phyloP scores from a whole-genome alignment of 1,284 basidiomycete species.

The Pseudozyma tsukubaensis region DNA sequence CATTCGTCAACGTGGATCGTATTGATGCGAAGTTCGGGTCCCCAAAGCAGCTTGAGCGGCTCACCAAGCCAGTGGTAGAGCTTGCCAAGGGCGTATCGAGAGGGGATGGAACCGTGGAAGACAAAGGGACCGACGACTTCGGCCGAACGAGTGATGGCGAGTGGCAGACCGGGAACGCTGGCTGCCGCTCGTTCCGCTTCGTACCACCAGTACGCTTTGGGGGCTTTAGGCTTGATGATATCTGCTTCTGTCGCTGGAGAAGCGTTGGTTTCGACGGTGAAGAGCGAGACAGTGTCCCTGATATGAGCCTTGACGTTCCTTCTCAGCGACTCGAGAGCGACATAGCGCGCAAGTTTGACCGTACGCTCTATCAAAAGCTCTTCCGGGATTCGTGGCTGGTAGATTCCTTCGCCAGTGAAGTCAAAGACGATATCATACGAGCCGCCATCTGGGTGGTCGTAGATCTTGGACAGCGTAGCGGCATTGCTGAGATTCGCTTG shows the following conservation, averaged over 20 bases:
- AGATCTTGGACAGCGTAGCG: slow-evolving; percentile 27
- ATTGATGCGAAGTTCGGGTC: slow-evolving; percentile 49
- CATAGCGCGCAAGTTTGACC: slow-evolving; percentile 41
- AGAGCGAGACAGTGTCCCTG: slow-evolving; percentile 48
- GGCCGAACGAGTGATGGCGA: slow-evolving; percentile 53
- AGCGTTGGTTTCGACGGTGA: slow-evolving; percentile 40
- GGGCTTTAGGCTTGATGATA: slow-evolving; percentile 33
- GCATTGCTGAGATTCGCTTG: slow-evolving; percentile 53
- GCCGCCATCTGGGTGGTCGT: slow-evolving; percentile 30
- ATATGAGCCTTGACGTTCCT: slow-evolving; percentile 50
- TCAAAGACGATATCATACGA: slow-evolving; percentile 57
- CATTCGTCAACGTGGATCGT: slow-evolving; percentile 54
- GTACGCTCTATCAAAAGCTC: slow-evolving; percentile 53
- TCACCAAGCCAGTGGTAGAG: slow-evolving; percentile 41
- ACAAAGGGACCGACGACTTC: slow-evolving; percentile 50
- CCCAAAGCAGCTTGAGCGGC: slow-evolving; percentile 53
- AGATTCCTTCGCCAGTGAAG: slow-evolving; percentile 55
- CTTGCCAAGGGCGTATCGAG: slow-evolving; percentile 31
- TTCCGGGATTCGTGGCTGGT: slow-evolving; percentile 32
- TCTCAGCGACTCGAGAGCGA: slow-evolving; percentile 36
- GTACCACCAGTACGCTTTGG: slow-evolving; percentile 54
- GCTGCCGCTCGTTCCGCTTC: slow-evolving; percentile 57
- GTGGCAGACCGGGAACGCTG: slow-evolving; percentile 31
- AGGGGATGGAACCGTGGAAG: slow-evolving; percentile 29
- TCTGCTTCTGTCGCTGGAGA: slow-evolving; percentile 37